These are phyloP conservation scores for Pelargonium cotyledonis DNA, from an alignment of 441 rosid species.

Conservation along the genomic window DNA sequence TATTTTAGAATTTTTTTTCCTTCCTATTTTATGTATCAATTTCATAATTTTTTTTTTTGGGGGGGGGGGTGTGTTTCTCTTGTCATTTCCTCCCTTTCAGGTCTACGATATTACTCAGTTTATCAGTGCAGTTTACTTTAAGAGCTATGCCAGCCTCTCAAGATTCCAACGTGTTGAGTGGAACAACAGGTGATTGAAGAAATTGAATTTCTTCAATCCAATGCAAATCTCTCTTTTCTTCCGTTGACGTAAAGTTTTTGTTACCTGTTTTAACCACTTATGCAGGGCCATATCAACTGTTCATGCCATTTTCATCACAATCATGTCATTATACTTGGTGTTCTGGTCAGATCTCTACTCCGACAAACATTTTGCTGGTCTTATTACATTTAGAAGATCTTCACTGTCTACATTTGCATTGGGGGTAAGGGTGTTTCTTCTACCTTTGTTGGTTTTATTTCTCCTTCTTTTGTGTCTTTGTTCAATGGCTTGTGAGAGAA, in stretches of 20 bases:
- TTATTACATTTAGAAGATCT: constrained; percentile 32
- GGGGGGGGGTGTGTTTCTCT: too few species aligned
- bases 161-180: constrained; percentile 36
- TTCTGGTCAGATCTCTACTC: constrained; percentile 36
- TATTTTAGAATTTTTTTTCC: background rate
- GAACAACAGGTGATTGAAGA: constrained; percentile 38
- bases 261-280: background rate
- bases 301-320: constrained; percentile 39
- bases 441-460: background rate
- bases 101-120: constrained; percentile 37
- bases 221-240: background rate
- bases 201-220: background rate
- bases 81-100: constrained; percentile 20
- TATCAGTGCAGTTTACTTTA: constrained; percentile 32
- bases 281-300: constrained; percentile 40
- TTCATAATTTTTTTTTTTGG: too few species aligned
- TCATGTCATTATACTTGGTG: constrained; percentile 34
- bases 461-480: background rate
- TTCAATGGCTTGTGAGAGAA: background rate
- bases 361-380: constrained; percentile 21
- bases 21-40: too few species aligned
- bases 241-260: background rate
- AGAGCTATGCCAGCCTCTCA: constrained; percentile 33
- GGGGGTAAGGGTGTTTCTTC: constrained; percentile 30
- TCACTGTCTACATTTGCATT: constrained; percentile 30